Percentiles rank a stretch among this genome's conserved stretches.
phyloP scores from a whole-genome alignment of 1,284 basidiomycete species.

The Trichosporon sp. region DNA sequence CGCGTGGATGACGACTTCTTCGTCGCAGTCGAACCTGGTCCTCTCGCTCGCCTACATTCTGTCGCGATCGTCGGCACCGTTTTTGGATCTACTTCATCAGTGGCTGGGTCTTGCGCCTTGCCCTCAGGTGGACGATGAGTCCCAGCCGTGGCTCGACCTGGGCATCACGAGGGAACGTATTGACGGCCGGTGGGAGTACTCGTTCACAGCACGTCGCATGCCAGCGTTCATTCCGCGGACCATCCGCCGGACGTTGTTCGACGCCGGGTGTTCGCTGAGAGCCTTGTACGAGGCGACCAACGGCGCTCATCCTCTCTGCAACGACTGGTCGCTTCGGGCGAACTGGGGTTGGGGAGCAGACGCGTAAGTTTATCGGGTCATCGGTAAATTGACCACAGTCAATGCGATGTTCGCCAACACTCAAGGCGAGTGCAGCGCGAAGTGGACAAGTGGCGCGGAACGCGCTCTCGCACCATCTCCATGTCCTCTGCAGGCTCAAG shows the following conservation, averaged over 20 bases:
- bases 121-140: conserved; percentile 27
- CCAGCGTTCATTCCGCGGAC: conserved; percentile 40
- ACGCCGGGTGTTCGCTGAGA: conserved; percentile 41
- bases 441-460: conserved; percentile 33
- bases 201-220: conserved; percentile 35
- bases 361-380: background rate
- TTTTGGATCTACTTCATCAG: conserved; percentile 34
- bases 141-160: conserved; percentile 44
- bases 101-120: conserved; percentile 37
- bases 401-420: conserved; percentile 21
- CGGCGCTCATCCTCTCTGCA: conserved; percentile 37
- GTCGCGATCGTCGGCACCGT: conserved; percentile 27
- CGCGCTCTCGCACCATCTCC: conserved; percentile 20
- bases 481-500: conserved; percentile 15
- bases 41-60: conserved; percentile 39
- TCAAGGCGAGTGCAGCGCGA: conserved; percentile 28
- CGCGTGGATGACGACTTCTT: conserved; percentile 24
- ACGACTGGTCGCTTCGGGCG: conserved; percentile 27
- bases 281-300: conserved; percentile 37
- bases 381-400: conserved; percentile 5
- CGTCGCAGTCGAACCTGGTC: conserved; percentile 14
- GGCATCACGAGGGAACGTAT: conserved; percentile 32
- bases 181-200: conserved; percentile 28
- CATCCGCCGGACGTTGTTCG: conserved; percentile 35
- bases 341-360: conserved; percentile 35